Base-by-base conservation (phyloP, 2,329 filamentous ascomycete species). In the Hirsutella rhossiliensis region DNA sequence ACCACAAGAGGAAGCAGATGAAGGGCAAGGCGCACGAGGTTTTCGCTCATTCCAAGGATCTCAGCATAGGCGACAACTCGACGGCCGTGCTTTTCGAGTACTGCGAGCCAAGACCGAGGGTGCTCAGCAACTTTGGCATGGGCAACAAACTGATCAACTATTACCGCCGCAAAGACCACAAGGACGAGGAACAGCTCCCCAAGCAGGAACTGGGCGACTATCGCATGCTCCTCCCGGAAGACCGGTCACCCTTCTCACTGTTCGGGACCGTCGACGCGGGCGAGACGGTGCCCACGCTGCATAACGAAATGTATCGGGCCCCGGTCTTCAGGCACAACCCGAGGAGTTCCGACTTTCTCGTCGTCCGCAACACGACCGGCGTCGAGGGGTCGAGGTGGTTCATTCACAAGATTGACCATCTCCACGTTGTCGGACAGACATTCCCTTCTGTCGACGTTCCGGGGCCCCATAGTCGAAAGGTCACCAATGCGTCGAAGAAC, bases 111-210 rank as follows among this genome's bases (percentile, higher is more conserved):
- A 83, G 87, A 49, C 92, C 92, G 1, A 84, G 83, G 11, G 87
- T 94, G 47, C 69, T 98, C 48, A 96, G 90, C 38, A 96, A 94
- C 58, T 95, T 96, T 56, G 92, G 90, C 51, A 98, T 98, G 92
- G 89, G 89, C 43, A 94, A 84, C 61, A 84, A 88, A 43, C 76
- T 98, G 46, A 87, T 97, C 69, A 97, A 98, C 62, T 98, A 97
- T 63, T 96, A 96, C 60, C 84, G 89, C 47, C 87, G 87, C 56
- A 84, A 87, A 58, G 77, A 76, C 36, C 71, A 73, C 37, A 75
- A 75, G 30, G 86, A 94, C 39, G 86, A 92, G 48, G 77, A 80
- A 41, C 74, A 78, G 43, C 75, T 86, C 1, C 84, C 87, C 1
- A 94, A 88, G 67, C 71, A 74, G 39, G 87, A 94, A 4, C 76